These are phyloP conservation scores for Coemansia sp. DNA, from an alignment of 192 early-diverging fungal genomes.

Conservation along the genomic window DNA sequence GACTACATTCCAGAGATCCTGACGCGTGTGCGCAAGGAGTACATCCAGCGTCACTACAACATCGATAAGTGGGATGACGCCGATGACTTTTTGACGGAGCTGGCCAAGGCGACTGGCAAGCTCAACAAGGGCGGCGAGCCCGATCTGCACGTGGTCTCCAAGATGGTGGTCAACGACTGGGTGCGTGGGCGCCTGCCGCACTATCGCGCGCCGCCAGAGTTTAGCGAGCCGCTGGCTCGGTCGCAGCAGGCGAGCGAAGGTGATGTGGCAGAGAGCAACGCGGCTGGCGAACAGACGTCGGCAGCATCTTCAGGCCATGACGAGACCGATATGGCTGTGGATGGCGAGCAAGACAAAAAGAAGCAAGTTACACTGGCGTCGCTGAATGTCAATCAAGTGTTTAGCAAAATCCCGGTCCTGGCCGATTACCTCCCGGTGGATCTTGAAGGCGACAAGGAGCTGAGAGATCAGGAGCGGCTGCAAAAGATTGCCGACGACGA, in stretches of 20 bases:
- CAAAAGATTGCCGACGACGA: constrained; percentile 50
- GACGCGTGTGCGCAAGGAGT: constrained; percentile 79
- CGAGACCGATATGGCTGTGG: constrained; percentile 27
- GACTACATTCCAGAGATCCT: constrained; percentile 85
- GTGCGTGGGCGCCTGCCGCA: constrained; percentile 94
- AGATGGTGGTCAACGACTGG: constrained; percentile 99
- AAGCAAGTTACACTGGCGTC: constrained; percentile 14
- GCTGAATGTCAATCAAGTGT: constrained; percentile 76
- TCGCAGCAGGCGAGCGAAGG: not conserved
- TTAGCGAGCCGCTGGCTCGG: constrained; percentile 22
- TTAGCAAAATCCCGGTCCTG: constrained; percentile 86
- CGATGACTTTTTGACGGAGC: constrained; percentile 85
- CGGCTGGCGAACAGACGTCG: not conserved
- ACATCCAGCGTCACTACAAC: constrained; percentile 89
- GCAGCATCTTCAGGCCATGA: constrained; percentile 25
- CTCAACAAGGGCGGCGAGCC: constrained; percentile 95
- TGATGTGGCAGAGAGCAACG: not conserved
- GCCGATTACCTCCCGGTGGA: constrained; percentile 83
- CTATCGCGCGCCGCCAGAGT: constrained; percentile 77
- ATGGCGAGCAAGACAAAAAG: constrained; percentile 4
- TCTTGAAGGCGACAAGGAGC: constrained; percentile 60
- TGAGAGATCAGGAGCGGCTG: constrained; percentile 56
- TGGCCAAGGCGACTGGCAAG: constrained; percentile 83
- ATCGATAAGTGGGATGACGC: constrained; percentile 79
- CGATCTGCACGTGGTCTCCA: constrained; percentile 84